Base-by-base conservation (phyloP, 345 rosid species). In the Citrus reticulata region DNA sequence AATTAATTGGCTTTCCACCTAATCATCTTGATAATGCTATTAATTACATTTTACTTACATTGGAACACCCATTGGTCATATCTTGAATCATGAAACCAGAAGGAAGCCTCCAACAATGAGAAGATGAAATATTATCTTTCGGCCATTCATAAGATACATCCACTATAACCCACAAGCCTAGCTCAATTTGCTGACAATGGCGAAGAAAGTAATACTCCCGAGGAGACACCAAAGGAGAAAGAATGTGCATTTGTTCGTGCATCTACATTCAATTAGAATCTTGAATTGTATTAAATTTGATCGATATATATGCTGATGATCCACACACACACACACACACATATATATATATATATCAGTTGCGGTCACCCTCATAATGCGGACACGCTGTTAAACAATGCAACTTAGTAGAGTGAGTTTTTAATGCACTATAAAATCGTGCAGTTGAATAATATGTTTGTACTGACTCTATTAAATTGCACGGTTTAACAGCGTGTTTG, bases 11-110 rank as follows among this genome's bases (percentile, higher is more conserved):
- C 14, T 9, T 14, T 49, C 2, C 55, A 49, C 55, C 55, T 49
- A 16, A 14, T 49, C 19, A 49, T 49, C 6, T 1, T 14, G 20
- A 49, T 14, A 49, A 49, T 49, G 55, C 6, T 13, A 16, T 49
- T 49, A 49, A 25, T 24, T 62, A 25, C 34, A 7, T 24, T 17
- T 11, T 39, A 51, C 71, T 72, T 57, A 92, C 98, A 89, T 86
- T 82, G 54, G 89, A 86, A 55, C 37, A 79, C 37, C 91, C 92
- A 85, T 87, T 71, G 35, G 88, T 77, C 88, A 89, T 77, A 8
- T 86, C 85, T 70, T 86, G 87, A 68, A 94, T 90, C 86, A 94
- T 84, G 74, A 92, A 90, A 69, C 98, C 96, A 37, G 98, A 94
- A 70, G 98, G 98, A 72, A 92, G 91, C 84, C 81, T 93, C 90